Base-by-base conservation (phyloP, 2,329 filamentous ascomycete genomes). In the Ascomycota sp. region DNA sequence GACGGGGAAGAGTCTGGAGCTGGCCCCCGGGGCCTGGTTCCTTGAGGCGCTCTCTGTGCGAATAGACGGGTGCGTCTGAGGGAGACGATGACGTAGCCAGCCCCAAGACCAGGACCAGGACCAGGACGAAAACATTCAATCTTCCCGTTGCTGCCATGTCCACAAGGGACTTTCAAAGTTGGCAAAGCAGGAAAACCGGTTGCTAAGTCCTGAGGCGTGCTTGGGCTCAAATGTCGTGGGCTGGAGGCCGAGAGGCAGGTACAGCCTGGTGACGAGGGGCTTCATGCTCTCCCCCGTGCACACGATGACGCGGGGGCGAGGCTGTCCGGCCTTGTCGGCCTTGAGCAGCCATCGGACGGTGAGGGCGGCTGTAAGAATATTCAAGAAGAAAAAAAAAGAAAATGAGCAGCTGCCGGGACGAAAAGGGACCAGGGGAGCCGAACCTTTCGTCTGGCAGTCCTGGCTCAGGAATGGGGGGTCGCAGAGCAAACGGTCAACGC, bases 201-300 rank as follows among this genome's bases (percentile, higher is more conserved):
- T 89, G 51, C 76, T 79, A 38, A 89, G 54, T 0, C 76, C 76
- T 39, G 70, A 68, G n/a, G 67, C 62, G 46, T 86, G 80, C 40
- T 62, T 58, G 4, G 74, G 72, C 44, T 74, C 67, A 47, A 73
- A 83, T 1, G 65, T 68, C 1, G 78, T 84, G 5, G 72, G 72
- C 35, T 51, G 56, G 25, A 76, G 53, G 2, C 72, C 72, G 27
- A 71, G 57, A 31, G 68, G 62, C 32, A 58, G 57, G 50, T 84
- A 84, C n/a, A 86, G 56, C 48, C 68, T 76, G 9, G 45, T 53
- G 11, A 83, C 62, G 10, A 82, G 55, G 1, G 47, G 40, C 38
- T 69, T 64, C 76, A 86, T 79, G 32, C 77, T 64, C 55, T 86
- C 79, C 36, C 80, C 80, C 1, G 80, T 89, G 51, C 74, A 80